Base-by-base conservation (phyloP, 108 stramenopile species). In the Pseudonitzschia multistriata region DNA sequence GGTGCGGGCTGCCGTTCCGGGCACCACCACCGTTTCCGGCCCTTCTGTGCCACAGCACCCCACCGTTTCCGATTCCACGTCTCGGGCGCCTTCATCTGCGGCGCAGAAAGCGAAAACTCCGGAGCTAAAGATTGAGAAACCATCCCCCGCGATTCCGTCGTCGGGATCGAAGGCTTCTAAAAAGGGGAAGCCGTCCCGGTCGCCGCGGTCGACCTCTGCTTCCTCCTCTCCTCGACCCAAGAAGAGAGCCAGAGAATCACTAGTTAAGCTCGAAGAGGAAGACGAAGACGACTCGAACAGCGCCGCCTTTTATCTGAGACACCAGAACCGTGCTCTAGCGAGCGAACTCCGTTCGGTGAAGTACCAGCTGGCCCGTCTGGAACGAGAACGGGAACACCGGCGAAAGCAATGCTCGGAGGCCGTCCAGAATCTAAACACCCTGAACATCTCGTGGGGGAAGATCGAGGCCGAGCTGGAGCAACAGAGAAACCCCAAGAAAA, bases 251-350 rank as follows among this genome's bases (percentile, higher is more conserved):
- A 67, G 74, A 68, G 64, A 69, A 48, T 76, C 75, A 17, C n/a
- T 54, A 19, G 60, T 56, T 7, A 70, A 74, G 1, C 71, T 63
- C 30, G 66, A 76, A 30, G 80, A 78, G 34, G 83, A 84, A 40
- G 85, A 83, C 33, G 85, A 87, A 27, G 85, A 77, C 13, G 78
- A 84, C 27, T 77, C 72, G 21, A 74, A 81, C 62, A 73, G 79
- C 22, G 65, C 77, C 27, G 54, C 79, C 1, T 94, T 91, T 73
- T 94, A 83, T 52, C 67, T 95, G 29, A 78, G 85, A 42, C 86
- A 87, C 68, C 91, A 92, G 70, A 95, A 95, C 70, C 66, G 66
- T 59, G 87, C 91, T 7, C 66, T 95, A 30, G 83, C 85, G 22
- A 75, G 79, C 47, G 94, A 95, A 70, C 78, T 92, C 5, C 76